Percentiles rank a stretch among this genome's conserved stretches.
Evolutionary conservation across 2,329 filamentous ascomycete species (phyloP).

Genomic region (Pyricularia sp.): DNA sequence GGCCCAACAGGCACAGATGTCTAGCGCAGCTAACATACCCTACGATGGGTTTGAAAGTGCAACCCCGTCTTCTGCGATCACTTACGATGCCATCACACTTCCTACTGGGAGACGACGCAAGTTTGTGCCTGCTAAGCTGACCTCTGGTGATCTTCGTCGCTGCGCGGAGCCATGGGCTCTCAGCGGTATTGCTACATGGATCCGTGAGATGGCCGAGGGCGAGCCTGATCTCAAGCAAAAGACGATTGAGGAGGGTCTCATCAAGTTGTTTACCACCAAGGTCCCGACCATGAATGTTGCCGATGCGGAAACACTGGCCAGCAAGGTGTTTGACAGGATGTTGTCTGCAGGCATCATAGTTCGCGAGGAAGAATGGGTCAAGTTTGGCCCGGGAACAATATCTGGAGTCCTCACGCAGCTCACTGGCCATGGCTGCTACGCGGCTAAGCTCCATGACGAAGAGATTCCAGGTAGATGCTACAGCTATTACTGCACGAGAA

Average conservation of each 20-base stretch:
- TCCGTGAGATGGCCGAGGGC: slow-evolving; percentile 81
- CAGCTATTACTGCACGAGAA: slow-evolving; percentile 86
- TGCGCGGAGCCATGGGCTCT: slow-evolving; percentile 90
- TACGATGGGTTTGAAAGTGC: slow-evolving; percentile 49
- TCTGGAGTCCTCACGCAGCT: slow-evolving; percentile 91
- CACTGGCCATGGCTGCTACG: slow-evolving; percentile 85
- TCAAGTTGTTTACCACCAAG: slow-evolving; percentile 85
- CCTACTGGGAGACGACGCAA: slow-evolving; percentile 65
- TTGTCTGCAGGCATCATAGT: slow-evolving; percentile 67
- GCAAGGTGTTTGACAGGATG: slow-evolving; percentile 72
- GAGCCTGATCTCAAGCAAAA: slow-evolving; percentile 81
- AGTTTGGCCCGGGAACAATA: slow-evolving; percentile 71
- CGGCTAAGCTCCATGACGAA: slow-evolving; percentile 67
- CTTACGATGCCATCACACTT: slow-evolving; percentile 76
- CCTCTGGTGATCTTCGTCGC: slow-evolving; percentile 68
- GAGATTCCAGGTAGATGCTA: slow-evolving; percentile 74
- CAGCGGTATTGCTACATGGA: slow-evolving; percentile 78
- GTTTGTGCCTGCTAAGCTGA: slow-evolving; percentile 79
- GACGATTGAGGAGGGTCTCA: slow-evolving; percentile 76
- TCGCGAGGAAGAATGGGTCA: slow-evolving; percentile 95
- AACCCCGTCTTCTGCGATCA: slow-evolving; percentile 40
- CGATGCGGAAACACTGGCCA: slow-evolving; percentile 81
- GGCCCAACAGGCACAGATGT: slow-evolving; percentile 44
- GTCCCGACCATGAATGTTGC: slow-evolving; percentile 98
- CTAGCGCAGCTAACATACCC: slow-evolving; percentile 31